Evolutionary conservation across 768 basidiomycete genomes (phyloP).

Genomic region (Amylocystis lapponica): DNA sequence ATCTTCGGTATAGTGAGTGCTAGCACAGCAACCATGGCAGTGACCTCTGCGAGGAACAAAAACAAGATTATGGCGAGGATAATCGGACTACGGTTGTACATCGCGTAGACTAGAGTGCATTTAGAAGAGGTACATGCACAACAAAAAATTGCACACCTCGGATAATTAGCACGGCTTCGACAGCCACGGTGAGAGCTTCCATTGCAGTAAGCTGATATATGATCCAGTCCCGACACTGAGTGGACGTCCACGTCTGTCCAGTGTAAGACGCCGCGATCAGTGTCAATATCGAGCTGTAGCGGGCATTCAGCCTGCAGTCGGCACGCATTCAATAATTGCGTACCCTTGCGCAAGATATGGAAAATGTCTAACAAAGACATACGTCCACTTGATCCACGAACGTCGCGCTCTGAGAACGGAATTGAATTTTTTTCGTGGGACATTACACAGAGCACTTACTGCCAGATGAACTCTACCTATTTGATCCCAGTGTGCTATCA

Average conservation of each 20-base stretch:
- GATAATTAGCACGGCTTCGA: conserved; percentile 9
- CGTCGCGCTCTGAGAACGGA: background rate
- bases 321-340: too few relatives aligned
- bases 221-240: conserved; percentile 5
- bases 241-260: background rate
- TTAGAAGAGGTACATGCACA: background rate
- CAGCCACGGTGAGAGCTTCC: conserved; percentile 4
- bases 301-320: too few relatives aligned
- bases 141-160: conserved; percentile 7
- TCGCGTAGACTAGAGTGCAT: conserved; percentile 4
- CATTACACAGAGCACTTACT: background rate
- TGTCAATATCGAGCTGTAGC: background rate
- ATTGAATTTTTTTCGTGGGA: too few relatives aligned
- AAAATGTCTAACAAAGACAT: conserved; percentile 9
- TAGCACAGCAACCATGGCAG: conserved; percentile 2
- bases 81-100: conserved; percentile 6
- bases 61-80: background rate
- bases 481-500: background rate
- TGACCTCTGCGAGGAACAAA: conserved; percentile 7
- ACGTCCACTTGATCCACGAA: conserved; percentile 12
- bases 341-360: conserved; percentile 7
- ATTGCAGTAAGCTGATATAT: conserved; percentile 1
- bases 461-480: background rate
- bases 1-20: conserved; percentile 4
- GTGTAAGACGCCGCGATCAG: background rate